Evolutionary conservation across 345 rosid species (phyloP), one percentile per base, ranked within the genome.

Genomic region (Eucalyptus sp.): DNA sequence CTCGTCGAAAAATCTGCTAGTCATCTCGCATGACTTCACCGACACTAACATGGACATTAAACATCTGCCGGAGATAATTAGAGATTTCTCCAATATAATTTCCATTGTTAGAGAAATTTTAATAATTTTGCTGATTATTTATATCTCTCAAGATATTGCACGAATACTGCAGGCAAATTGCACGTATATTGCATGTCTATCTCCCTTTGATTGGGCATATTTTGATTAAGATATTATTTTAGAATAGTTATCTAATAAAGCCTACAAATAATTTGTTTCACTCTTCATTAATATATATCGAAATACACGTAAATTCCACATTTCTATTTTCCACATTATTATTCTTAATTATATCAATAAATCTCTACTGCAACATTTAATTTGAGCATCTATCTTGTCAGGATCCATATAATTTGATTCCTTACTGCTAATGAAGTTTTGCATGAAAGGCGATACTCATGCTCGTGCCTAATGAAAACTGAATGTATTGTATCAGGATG

Each of bases 401-500:
- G 2, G 29, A 76, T 76, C 8, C 15, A 41, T 41, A 76, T 76
- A 41, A 41, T 76, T 24, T 10, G 48, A 76, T 41, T 22, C 76
- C 20, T 64, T n/a, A n/a, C 6, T 15, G 20, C 41, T 64, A n/a
- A 7, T 12, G 11, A 87, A 62, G 68, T 58, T 14, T 64, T 76
- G 9, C 51, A 37, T n/a, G 44, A 33, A 44, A 58, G 27, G 24
- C 24, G 60, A 64, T 48, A 71, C 17, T 87, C 43, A 62, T 54
- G 12, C 43, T 48, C 66, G 10, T 71, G 25, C 9, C 54, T 51
- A 85, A 46, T 54, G 7, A 87, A 62, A 60, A 60, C 60, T 48
- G 51, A 29, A 71, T 18, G 56, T 64, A 20, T 44, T 20, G 1
- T 76, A 41, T 20, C 92, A 96, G 99, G 99, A 97, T 87, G 99